phyloP scores from a whole-genome alignment of 2,329 filamentous ascomycete species.

The Diplodia intermedia region DNA sequence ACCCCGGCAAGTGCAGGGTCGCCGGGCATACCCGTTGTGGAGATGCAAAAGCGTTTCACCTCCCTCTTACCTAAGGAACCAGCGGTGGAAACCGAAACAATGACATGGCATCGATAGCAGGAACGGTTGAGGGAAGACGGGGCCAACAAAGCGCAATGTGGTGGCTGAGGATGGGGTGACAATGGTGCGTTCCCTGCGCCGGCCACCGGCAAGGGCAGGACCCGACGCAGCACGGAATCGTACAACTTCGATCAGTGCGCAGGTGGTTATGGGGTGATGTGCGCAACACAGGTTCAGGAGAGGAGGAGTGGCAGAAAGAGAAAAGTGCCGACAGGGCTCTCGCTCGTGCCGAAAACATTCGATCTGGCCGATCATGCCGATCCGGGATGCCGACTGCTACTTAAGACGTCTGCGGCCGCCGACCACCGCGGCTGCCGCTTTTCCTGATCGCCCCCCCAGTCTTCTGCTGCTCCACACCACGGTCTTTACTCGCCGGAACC shows the following conservation, averaged over 20 bases:
- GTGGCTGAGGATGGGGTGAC: constrained; percentile 10
- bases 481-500: background rate
- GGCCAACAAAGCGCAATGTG: background rate
- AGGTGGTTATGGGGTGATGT: constrained; percentile 15
- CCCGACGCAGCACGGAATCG: background rate
- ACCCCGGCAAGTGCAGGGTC: too few species aligned
- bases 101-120: too few species aligned
- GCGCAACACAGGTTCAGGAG: background rate
- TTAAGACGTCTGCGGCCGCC: background rate
- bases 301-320: background rate
- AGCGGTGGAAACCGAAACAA: too few species aligned
- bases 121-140: background rate
- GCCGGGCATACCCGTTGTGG: too few species aligned
- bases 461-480: background rate
- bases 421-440: background rate
- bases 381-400: constrained; percentile 25
- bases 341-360: constrained; percentile 25
- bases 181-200: background rate
- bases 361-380: constrained; percentile 30
- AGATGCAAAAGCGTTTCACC: too few species aligned
- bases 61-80: too few species aligned
- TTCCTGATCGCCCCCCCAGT: too few species aligned
- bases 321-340: constrained; percentile 6
- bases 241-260: too few species aligned
- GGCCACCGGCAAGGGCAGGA: background rate